Conservation (phyloP, 1,284 basidiomycete genomes). For the Mycocalia duriaeana region DNA sequence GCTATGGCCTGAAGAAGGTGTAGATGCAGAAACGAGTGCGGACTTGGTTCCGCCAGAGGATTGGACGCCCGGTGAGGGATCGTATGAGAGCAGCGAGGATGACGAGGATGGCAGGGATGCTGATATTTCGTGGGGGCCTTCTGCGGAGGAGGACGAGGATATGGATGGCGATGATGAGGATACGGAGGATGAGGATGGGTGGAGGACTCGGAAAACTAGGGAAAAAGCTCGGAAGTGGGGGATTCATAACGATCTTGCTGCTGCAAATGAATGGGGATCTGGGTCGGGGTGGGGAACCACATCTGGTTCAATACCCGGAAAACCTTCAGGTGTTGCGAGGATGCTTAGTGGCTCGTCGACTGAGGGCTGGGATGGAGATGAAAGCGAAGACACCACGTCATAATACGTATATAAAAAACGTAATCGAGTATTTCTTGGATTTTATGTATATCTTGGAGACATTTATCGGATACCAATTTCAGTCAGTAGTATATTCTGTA, state of each 20-base stretch:
- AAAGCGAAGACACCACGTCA: constrained; percentile 31
- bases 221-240: constrained; percentile 3
- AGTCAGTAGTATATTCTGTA: too few relatives aligned
- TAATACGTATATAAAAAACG: too few relatives aligned
- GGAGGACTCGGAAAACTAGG: constrained; percentile 1
- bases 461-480: too few relatives aligned
- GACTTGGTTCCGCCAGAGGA: constrained; percentile 36
- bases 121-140: constrained; percentile 34
- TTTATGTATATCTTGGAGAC: too few relatives aligned
- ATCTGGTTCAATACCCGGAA: too few relatives aligned
- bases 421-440: too few relatives aligned
- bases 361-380: constrained; percentile 38
- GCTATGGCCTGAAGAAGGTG: constrained; percentile 23
- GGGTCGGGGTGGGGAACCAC: constrained; percentile 4
- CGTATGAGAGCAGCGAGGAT: constrained; percentile 24
- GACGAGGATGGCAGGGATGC: constrained; percentile 33
- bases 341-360: constrained; percentile 20
- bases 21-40: constrained; percentile 27
- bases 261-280: constrained; percentile 7
- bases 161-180: constrained; percentile 9
- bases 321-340: not conserved
- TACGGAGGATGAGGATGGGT: constrained; percentile 7
- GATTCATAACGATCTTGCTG: constrained; percentile 3
- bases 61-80: constrained; percentile 35
- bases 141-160: constrained; percentile 27